Evolutionary conservation across 345 rosid genomes (phyloP).

Genomic region (Raphanus sativus): DNA sequence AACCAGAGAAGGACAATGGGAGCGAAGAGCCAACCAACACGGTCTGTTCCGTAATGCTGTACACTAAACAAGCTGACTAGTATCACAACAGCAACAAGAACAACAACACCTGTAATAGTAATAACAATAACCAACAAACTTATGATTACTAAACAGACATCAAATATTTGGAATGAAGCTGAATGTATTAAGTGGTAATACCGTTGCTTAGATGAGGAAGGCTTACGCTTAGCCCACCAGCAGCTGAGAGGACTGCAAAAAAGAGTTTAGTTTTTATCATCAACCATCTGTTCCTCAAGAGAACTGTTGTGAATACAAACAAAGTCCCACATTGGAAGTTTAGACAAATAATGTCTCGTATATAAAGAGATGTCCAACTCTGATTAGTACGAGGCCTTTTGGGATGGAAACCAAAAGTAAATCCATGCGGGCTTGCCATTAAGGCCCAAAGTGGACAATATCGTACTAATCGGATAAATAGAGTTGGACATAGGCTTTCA

Average conservation of each 20-base stretch:
- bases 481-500: too few relatives aligned
- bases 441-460: too few relatives aligned
- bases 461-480: too few relatives aligned
- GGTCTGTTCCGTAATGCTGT: slow-evolving; percentile 81
- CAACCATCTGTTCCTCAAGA: neutral
- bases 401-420: too few relatives aligned
- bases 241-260: slow-evolving; percentile 85
- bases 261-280: neutral
- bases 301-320: too few relatives aligned
- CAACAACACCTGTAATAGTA: slow-evolving; percentile 63
- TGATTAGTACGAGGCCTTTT: too few relatives aligned
- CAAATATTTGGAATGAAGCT: neutral
- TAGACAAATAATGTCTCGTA: too few relatives aligned
- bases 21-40: slow-evolving; percentile 83
- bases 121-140: neutral
- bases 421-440: too few relatives aligned
- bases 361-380: too few relatives aligned
- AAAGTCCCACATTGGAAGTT: too few relatives aligned
- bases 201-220: slow-evolving; percentile 67
- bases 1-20: slow-evolving; percentile 92
- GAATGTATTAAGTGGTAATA: slow-evolving; percentile 21
- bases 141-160: neutral
- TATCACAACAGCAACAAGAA: slow-evolving; percentile 68
- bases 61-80: slow-evolving; percentile 67
- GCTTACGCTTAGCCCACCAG: slow-evolving; percentile 87